These are phyloP conservation scores for Plenodomus tracheiphilus DNA, from an alignment of 2,329 filamentous ascomycete species.

Conservation along the genomic window DNA sequence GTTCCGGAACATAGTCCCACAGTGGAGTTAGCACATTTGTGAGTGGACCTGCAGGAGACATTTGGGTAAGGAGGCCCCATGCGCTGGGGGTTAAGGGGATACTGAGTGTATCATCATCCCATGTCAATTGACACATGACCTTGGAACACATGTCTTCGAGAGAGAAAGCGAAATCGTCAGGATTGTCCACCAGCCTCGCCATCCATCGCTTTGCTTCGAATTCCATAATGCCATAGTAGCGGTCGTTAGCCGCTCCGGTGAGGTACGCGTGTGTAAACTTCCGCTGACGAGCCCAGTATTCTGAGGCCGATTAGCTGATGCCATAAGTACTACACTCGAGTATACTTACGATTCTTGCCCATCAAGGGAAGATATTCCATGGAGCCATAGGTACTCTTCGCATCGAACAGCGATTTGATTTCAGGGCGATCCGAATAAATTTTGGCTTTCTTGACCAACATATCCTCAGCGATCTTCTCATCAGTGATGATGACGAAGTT, in stretches of 20 bases:
- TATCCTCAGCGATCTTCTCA: constrained; percentile 57
- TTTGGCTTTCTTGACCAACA: constrained; percentile 57
- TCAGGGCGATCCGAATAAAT: constrained; percentile 57
- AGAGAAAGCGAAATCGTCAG: constrained; percentile 55
- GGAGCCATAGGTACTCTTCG: constrained; percentile 58
- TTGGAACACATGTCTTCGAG: constrained; percentile 63
- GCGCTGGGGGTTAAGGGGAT: constrained; percentile 55
- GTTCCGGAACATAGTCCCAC: constrained; percentile 54
- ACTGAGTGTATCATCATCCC: constrained; percentile 57
- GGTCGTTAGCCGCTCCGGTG: constrained; percentile 50
- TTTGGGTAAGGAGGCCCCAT: constrained; percentile 61
- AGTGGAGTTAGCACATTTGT: constrained; percentile 61
- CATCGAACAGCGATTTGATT: constrained; percentile 57
- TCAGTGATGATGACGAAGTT: constrained; percentile 56
- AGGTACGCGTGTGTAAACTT: constrained; percentile 58
- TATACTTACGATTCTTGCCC: constrained; percentile 57
- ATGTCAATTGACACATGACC: constrained; percentile 58
- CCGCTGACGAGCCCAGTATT: constrained; percentile 60
- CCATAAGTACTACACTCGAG: not conserved
- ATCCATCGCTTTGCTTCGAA: constrained; percentile 60
- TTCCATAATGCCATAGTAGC: constrained; percentile 55
- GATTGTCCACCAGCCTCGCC: constrained; percentile 52
- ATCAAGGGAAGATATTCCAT: constrained; percentile 62
- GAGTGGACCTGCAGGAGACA: constrained; percentile 61
- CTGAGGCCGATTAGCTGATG: constrained; percentile 28